Percentiles rank a stretch among this genome's conserved stretches.
Evolutionary conservation across 805 yeast genomes (phyloP).

Genomic region (Ogataea parapolymorpha): DNA sequence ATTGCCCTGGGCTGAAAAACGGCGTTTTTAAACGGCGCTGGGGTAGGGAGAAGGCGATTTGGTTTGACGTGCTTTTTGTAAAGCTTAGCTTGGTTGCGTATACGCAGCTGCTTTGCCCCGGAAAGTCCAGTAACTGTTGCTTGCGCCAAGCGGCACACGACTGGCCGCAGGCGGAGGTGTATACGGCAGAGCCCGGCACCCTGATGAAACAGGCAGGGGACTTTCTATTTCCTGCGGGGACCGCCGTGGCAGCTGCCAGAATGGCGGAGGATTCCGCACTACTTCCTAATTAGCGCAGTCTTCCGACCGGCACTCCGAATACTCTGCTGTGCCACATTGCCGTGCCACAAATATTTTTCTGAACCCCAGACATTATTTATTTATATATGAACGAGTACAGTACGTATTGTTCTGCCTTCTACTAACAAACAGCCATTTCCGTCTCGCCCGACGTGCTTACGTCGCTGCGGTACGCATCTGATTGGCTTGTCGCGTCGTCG

Average conservation of each 20-base stretch:
- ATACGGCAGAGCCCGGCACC: too few species aligned
- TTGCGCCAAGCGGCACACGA: too few species aligned
- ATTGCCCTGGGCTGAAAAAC: too few species aligned
- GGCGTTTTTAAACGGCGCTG: too few species aligned
- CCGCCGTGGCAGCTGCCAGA: neutral
- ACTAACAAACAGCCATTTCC: neutral
- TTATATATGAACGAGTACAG: neutral
- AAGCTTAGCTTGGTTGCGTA: too few species aligned
- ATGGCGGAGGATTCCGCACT: constrained; percentile 7
- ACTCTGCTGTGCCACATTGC: neutral
- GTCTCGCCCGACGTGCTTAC: neutral
- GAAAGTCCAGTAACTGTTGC: too few species aligned
- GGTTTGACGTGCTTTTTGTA: too few species aligned
- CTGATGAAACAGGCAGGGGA: too few species aligned
- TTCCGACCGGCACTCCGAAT: constrained; percentile 1
- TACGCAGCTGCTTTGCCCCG: too few species aligned
- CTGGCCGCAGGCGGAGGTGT: too few species aligned
- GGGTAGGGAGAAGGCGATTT: too few species aligned
- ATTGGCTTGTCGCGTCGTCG: constrained; percentile 8
- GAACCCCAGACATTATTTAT: neutral
- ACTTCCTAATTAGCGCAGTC: neutral
- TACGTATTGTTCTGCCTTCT: neutral
- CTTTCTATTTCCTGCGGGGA: too few species aligned
- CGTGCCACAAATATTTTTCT: neutral
- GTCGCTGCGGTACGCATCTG: constrained; percentile 7